A percentile compares a stretch with the other conserved stretches of the same genome.
phyloP scores from a whole-genome alignment of 2,329 filamentous ascomycete species.

The Colletotrichum sp. region DNA sequence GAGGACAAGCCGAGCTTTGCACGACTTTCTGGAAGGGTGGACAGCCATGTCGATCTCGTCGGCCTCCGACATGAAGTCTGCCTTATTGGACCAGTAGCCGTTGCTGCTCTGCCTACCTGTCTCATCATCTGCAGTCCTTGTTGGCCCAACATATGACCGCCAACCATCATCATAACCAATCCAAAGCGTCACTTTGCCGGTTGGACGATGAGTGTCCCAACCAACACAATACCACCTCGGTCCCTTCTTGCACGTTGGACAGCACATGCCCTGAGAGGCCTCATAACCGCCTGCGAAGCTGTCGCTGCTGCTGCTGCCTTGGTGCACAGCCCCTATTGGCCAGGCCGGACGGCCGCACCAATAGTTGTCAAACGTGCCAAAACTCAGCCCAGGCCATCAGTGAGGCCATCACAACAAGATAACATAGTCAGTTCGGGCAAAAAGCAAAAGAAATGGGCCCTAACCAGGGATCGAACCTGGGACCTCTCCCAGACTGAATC shows the following conservation, averaged over 20 bases:
- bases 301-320: not conserved
- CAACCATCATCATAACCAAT: not conserved
- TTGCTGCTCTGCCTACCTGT: not conserved
- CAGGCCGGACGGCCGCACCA: not conserved
- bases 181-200: not conserved
- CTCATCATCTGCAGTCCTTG: not conserved
- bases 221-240: not conserved
- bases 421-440: too few relatives aligned
- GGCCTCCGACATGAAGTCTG: conserved; percentile 1
- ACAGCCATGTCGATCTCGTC: not conserved
- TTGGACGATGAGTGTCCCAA: not conserved
- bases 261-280: not conserved
- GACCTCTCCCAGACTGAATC: not conserved
- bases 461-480: conserved; percentile 22
- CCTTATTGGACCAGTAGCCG: not conserved
- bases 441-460: conserved; percentile 1
- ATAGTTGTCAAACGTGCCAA: not conserved
- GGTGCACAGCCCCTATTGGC: not conserved
- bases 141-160: not conserved
- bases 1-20: not conserved
- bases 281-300: not conserved
- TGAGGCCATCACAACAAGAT: not conserved
- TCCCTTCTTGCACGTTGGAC: not conserved
- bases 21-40: not conserved
- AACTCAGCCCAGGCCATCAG: not conserved